A percentile compares a stretch with the other conserved stretches of the same genome.
These are phyloP conservation scores for Aureobasidium namibiae DNA, from an alignment of 2,329 filamentous ascomycete species.

Conservation along the genomic window DNA sequence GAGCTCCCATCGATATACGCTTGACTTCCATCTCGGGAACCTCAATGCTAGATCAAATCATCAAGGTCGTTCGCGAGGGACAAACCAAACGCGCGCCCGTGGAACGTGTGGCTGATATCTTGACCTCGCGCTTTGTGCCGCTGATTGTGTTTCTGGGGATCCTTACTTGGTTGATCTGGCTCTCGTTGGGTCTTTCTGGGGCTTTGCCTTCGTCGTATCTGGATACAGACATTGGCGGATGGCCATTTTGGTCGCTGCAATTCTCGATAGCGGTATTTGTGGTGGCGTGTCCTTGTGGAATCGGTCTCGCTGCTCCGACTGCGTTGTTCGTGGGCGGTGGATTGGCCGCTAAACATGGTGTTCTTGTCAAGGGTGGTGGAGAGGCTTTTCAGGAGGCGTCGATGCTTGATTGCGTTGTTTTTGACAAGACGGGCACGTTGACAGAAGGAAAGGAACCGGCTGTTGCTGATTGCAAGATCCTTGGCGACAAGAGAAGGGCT, in stretches of 20 bases:
- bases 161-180: conserved; percentile 64
- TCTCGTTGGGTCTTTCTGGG: conserved; percentile 53
- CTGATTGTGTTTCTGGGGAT: conserved; percentile 62
- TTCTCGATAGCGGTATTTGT: conserved; percentile 85
- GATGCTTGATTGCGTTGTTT: conserved; percentile 67
- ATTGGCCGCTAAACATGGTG: conserved; percentile 69
- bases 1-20: conserved; percentile 51
- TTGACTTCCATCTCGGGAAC: conserved; percentile 58
- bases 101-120: conserved; percentile 62
- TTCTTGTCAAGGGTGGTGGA: conserved; percentile 75
- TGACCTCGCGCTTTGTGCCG: conserved; percentile 72
- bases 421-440: conserved; percentile 82
- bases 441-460: conserved; percentile 61
- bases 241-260: conserved; percentile 65
- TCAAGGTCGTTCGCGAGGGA: conserved; percentile 67
- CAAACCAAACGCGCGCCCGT: conserved; percentile 69
- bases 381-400: conserved; percentile 82
- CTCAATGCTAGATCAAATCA: conserved; percentile 74
- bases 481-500: conserved; percentile 23
- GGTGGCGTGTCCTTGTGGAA: conserved; percentile 75
- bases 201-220: conserved; percentile 50
- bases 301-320: conserved; percentile 77
- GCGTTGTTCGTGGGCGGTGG: conserved; percentile 76
- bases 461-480: not conserved
- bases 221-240: conserved; percentile 49